Percentiles rank a stretch among this genome's conserved stretches.
These are phyloP conservation scores for Aureobasidium sp. DNA, from an alignment of 2,329 filamentous ascomycete species.

Conservation along the genomic window DNA sequence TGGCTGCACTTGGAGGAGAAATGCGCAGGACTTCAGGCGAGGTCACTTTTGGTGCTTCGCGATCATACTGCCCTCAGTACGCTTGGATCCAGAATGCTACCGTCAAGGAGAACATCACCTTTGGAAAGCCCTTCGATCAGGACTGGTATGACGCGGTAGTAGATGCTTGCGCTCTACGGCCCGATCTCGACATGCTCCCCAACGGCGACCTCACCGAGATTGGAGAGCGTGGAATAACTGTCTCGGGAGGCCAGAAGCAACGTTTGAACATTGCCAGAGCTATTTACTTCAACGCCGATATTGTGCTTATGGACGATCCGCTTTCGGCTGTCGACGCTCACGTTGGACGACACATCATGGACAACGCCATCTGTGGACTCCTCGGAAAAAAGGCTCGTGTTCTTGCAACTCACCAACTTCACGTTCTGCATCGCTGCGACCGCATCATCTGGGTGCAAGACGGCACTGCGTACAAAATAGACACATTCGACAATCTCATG, in stretches of 20 bases:
- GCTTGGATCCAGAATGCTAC: constrained; percentile 95
- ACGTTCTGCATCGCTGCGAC: constrained; percentile 84
- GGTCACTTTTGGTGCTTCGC: constrained; percentile 64
- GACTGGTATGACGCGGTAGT: constrained; percentile 80
- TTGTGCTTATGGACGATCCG: constrained; percentile 56
- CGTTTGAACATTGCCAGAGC: constrained; percentile 84
- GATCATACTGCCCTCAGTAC: constrained; percentile 91
- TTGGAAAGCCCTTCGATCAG: constrained; percentile 65
- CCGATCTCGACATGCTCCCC: constrained; percentile 89
- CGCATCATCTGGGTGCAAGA: constrained; percentile 89
- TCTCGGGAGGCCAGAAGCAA: constrained; percentile 93
- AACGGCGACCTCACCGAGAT: constrained; percentile 85
- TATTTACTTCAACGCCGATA: constrained; percentile 56
- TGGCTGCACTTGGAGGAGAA: constrained; percentile 83
- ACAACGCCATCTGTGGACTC: constrained; percentile 84
- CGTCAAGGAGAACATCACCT: constrained; percentile 80
- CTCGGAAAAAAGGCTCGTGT: constrained; percentile 84
- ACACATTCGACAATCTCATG: constrained; percentile 87
- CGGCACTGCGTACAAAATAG: constrained; percentile 73
- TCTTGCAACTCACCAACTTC: constrained; percentile 88
- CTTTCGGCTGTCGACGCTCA: constrained; percentile 50
- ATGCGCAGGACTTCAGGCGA: constrained; percentile 77
- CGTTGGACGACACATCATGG: constrained; percentile 67
- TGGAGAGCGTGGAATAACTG: constrained; percentile 88
- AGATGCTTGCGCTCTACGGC: constrained; percentile 71